phyloP scores from a whole-genome alignment of 2,329 filamentous ascomycete genomes.

The Trichoderma breve region DNA sequence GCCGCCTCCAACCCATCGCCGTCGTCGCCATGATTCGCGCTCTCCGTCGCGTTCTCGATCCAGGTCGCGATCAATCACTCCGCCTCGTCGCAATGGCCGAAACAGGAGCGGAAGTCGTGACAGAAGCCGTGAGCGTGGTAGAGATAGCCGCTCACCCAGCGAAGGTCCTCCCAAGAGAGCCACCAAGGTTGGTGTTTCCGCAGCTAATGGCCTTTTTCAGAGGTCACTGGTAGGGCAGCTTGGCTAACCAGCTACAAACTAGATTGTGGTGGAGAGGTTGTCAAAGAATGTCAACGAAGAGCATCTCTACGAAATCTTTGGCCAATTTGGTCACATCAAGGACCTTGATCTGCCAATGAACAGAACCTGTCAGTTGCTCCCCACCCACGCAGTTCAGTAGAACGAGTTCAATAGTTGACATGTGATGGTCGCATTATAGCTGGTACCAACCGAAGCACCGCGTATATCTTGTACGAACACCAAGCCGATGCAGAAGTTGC shows the following conservation, averaged over 20 bases:
- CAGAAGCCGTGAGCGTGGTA: slow-evolving; percentile 35
- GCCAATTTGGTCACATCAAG: slow-evolving; percentile 78
- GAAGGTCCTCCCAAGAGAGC: slow-evolving; percentile 42
- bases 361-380: slow-evolving; percentile 63
- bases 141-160: slow-evolving; percentile 39
- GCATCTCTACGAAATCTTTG: slow-evolving; percentile 90
- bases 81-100: slow-evolving; percentile 35
- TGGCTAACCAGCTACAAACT: not conserved
- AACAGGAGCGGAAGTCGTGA: slow-evolving; percentile 32
- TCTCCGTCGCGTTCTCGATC: slow-evolving; percentile 26
- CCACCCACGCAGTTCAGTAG: not conserved
- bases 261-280: slow-evolving; percentile 95
- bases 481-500: slow-evolving; percentile 80
- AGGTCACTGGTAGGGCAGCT: not conserved
- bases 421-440: slow-evolving; percentile 46
- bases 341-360: slow-evolving; percentile 91
- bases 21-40: slow-evolving; percentile 36
- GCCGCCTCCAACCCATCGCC: slow-evolving; percentile 21
- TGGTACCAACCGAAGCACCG: slow-evolving; percentile 87
- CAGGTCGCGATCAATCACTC: slow-evolving; percentile 33
- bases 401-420: not conserved
- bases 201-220: not conserved
- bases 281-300: slow-evolving; percentile 91
- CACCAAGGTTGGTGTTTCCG: slow-evolving; percentile 49
- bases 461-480: slow-evolving; percentile 81